Evolutionary conservation across 1,284 basidiomycete genomes (phyloP).

Genomic region (Austroboletus niveus): DNA sequence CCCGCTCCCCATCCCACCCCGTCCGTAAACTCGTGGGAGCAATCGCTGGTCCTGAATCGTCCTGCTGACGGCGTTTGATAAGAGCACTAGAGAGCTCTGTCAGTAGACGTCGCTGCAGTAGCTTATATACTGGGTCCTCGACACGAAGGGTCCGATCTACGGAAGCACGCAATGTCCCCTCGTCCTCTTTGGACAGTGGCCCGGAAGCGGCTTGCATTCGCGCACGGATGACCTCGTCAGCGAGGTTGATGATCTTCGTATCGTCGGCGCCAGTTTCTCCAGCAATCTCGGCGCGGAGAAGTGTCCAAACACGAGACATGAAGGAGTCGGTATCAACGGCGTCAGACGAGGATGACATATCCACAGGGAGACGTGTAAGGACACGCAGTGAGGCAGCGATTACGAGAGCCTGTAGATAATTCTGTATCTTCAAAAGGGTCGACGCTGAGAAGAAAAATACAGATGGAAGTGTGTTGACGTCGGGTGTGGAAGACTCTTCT

Average conservation of each 20-base stretch:
- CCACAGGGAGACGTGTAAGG: conserved; percentile 45
- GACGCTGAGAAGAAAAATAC: conserved; percentile 58
- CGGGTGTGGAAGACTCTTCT: conserved; percentile 8
- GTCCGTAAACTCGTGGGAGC: conserved; percentile 46
- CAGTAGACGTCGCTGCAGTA: conserved; percentile 57
- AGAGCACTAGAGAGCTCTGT: conserved; percentile 42
- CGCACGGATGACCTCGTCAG: conserved; percentile 65
- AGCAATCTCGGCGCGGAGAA: conserved; percentile 58
- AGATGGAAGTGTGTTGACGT: conserved; percentile 51
- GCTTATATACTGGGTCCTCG: conserved; percentile 61
- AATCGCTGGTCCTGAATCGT: conserved; percentile 1
- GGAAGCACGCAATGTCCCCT: conserved; percentile 49
- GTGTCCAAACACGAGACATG: conserved; percentile 58
- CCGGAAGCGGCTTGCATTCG: conserved; percentile 22
- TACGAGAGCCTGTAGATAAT: conserved; percentile 67
- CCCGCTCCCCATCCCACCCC: conserved; percentile 35
- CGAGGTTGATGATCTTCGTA: conserved; percentile 63
- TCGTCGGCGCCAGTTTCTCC: conserved; percentile 37
- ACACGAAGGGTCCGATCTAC: conserved; percentile 60
- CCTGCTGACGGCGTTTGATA: conserved; percentile 15
- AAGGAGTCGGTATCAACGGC: conserved; percentile 33
- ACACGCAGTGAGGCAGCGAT: conserved; percentile 60
- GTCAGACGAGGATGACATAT: conserved; percentile 2
- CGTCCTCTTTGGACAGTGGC: conserved; percentile 41
- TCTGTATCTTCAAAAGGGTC: conserved; percentile 57